These are phyloP conservation scores for Chytriomyces confervae DNA, from an alignment of 192 early-diverging fungal species.

Conservation along the genomic window DNA sequence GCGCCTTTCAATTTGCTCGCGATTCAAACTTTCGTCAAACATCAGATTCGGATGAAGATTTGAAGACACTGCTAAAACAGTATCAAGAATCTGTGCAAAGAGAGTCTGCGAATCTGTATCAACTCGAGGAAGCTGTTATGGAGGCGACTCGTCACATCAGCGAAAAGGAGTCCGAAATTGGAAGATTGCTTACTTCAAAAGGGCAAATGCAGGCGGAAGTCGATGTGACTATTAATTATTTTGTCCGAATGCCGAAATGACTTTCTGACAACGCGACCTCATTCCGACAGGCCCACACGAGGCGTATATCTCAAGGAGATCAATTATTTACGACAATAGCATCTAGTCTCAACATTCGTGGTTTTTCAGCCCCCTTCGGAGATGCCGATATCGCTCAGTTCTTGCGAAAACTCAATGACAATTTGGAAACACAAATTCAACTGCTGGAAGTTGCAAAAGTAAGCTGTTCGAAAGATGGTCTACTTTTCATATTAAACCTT, in stretches of 20 bases:
- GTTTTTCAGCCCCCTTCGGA: slow-evolving; percentile 47
- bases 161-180: slow-evolving; percentile 1
- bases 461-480: background rate
- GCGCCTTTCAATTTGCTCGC: background rate
- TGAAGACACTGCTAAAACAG: slow-evolving; percentile 61
- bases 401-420: slow-evolving; percentile 45
- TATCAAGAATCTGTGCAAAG: slow-evolving; percentile 35
- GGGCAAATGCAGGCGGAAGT: slow-evolving; percentile 65
- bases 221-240: slow-evolving; percentile 39
- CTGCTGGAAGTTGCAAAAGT: slow-evolving; percentile 9
- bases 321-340: slow-evolving; percentile 5
- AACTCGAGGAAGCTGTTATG: background rate
- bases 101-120: slow-evolving; percentile 10
- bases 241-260: background rate
- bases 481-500: background rate
- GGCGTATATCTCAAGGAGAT: slow-evolving; percentile 2
- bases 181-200: background rate
- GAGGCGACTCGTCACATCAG: background rate
- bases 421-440: background rate
- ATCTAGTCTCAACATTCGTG: slow-evolving; percentile 15
- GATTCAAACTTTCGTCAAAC: background rate
- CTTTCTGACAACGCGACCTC: background rate
- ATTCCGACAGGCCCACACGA: background rate
- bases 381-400: slow-evolving; percentile 53
- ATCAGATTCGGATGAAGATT: slow-evolving; percentile 68